phyloP scores from a whole-genome alignment of 306 rosid genomes.

The Begonia loranthoides region DNA sequence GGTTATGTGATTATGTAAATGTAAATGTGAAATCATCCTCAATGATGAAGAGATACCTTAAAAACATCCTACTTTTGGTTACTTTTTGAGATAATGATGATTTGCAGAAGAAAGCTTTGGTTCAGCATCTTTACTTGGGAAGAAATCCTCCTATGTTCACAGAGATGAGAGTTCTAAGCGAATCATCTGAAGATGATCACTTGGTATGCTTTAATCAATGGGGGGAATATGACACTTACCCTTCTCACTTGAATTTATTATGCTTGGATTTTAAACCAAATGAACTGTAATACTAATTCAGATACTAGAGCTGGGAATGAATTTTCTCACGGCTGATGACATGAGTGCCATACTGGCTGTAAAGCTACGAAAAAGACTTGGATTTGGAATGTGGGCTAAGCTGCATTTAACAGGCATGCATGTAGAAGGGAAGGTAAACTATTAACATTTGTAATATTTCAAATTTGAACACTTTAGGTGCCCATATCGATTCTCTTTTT shows the following conservation, averaged over 20 bases:
- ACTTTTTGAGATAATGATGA: too few relatives aligned
- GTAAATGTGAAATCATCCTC: too few relatives aligned
- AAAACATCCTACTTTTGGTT: too few relatives aligned
- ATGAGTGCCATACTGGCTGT: conserved; percentile 92
- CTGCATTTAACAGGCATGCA: conserved; percentile 94
- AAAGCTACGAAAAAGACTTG: conserved; percentile 81
- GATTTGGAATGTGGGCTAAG: conserved; percentile 88
- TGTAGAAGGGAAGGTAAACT: conserved; percentile 85
- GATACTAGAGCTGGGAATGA: conserved; percentile 96
- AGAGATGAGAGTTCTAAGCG: conserved; percentile 77
- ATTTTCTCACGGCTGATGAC: conserved; percentile 95
- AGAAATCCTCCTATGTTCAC: conserved; percentile 87
- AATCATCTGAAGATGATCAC: conserved; percentile 56
- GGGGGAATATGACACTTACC: conserved; percentile 14
- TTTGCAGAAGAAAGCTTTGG: conserved; percentile 60
- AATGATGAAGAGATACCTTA: too few relatives aligned
- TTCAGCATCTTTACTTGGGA: conserved; percentile 80
- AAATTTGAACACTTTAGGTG: background rate
- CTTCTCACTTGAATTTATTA: background rate
- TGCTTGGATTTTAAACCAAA: background rate
- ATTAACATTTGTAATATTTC: background rate
- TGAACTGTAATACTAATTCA: conserved; percentile 15
- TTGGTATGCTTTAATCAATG: conserved; percentile 53
- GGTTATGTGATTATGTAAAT: too few relatives aligned
- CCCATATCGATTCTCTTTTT: background rate